phyloP scores from a whole-genome alignment of 2,329 filamentous ascomycete species.

The Phaeophleospora eucalypticola region DNA sequence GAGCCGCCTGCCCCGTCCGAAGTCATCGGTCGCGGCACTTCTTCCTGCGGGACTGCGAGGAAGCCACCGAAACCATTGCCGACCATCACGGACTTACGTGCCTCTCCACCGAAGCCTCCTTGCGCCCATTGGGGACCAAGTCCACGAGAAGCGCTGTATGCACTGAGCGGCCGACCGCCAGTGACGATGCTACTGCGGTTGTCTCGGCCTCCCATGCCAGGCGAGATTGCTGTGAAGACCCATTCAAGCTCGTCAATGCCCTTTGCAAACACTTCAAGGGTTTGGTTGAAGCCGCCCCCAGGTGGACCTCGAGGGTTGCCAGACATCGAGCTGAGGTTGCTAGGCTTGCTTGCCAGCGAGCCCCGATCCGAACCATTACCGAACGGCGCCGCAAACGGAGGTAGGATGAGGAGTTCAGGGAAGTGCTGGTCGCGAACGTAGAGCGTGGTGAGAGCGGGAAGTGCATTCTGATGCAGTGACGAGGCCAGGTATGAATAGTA shows the following conservation, averaged over 20 bases:
- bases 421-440: constrained; percentile 86
- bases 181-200: constrained; percentile 26
- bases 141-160: constrained; percentile 44
- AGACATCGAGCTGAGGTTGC: constrained; percentile 27
- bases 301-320: constrained; percentile 7
- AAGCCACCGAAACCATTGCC: constrained; percentile 65
- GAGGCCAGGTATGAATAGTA: constrained; percentile 84
- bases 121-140: constrained; percentile 52
- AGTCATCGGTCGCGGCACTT: constrained; percentile 33
- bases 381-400: constrained; percentile 58
- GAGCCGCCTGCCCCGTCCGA: constrained; percentile 18
- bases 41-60: constrained; percentile 57
- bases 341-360: constrained; percentile 28
- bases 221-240: constrained; percentile 61
- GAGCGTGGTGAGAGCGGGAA: constrained; percentile 70
- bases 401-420: constrained; percentile 71
- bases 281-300: constrained; percentile 46
- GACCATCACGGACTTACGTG: constrained; percentile 59
- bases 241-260: constrained; percentile 64
- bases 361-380: constrained; percentile 25
- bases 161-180: constrained; percentile 43
- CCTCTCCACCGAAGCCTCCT: constrained; percentile 48
- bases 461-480: constrained; percentile 71
- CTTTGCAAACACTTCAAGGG: constrained; percentile 62
- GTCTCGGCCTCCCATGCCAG: constrained; percentile 38